Evolutionary conservation across 139 green algal genomes (phyloP).

Genomic region (Tetradesmus lagerheimii): DNA sequence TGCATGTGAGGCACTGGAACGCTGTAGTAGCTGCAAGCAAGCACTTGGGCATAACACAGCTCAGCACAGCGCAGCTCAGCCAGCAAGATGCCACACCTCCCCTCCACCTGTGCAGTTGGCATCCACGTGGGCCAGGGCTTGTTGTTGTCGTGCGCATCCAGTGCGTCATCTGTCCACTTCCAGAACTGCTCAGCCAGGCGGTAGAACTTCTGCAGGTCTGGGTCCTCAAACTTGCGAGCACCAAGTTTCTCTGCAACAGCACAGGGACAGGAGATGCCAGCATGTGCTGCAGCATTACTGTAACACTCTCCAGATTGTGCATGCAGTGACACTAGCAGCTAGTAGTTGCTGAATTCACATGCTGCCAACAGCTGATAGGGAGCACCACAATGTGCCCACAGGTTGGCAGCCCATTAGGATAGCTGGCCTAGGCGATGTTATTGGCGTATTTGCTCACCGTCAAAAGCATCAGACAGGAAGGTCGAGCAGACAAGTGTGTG

Average conservation of each 20-base stretch:
- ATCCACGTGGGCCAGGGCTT: slow-evolving; percentile 11
- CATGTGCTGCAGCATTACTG: neutral
- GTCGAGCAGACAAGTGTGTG: neutral
- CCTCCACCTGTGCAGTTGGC: neutral
- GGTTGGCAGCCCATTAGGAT: too few species aligned
- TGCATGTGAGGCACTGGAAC: too few species aligned
- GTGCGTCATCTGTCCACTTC: neutral
- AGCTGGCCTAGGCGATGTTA: too few species aligned
- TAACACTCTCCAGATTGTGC: too few species aligned
- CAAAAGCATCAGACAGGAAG: neutral
- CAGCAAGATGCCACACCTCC: neutral
- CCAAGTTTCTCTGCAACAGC: neutral
- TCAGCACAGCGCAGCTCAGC: neutral
- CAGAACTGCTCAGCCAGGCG: slow-evolving; percentile 12
- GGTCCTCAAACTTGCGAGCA: neutral
- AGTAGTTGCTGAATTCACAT: too few species aligned
- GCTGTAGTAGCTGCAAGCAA: too few species aligned
- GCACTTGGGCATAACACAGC: too few species aligned
- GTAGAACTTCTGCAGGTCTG: slow-evolving; percentile 2
- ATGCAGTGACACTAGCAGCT: too few species aligned
- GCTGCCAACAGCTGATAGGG: too few species aligned
- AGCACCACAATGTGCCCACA: too few species aligned
- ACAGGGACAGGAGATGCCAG: neutral
- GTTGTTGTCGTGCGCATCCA: neutral
- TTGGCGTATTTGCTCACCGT: neutral